phyloP scores from a whole-genome alignment of 495 filamentous ascomycete species.

The Aspergillus carlsbadensis region DNA sequence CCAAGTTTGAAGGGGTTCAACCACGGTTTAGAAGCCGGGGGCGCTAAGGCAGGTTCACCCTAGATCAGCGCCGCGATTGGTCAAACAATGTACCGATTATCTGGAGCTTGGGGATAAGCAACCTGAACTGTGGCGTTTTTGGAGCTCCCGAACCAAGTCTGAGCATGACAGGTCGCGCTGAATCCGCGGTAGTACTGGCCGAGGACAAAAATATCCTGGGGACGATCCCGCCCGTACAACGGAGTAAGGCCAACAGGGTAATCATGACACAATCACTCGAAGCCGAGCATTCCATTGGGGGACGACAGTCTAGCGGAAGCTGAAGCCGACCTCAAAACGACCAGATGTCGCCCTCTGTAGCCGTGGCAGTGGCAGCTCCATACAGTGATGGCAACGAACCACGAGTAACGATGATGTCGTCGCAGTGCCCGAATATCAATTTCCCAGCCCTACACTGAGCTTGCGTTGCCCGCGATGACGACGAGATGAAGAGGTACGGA shows the following conservation, averaged over 20 bases:
- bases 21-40: neutral
- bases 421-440: neutral
- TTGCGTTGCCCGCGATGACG: neutral
- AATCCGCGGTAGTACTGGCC: too few relatives aligned
- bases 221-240: too few relatives aligned
- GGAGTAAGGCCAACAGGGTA: neutral
- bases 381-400: neutral
- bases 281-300: conserved; percentile 1
- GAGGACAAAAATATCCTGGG: neutral
- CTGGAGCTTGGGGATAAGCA: neutral
- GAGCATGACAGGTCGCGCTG: neutral
- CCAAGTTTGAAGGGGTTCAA: neutral
- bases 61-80: neutral
- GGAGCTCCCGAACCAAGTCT: neutral
- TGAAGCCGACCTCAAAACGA: neutral
- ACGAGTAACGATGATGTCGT: neutral
- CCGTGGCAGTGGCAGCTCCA: too few relatives aligned
- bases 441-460: neutral
- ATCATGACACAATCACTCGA: conserved; percentile 2
- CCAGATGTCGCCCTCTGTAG: too few relatives aligned
- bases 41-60: neutral
- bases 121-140: neutral
- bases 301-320: neutral
- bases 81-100: neutral
- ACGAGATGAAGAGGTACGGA: neutral